Evolutionary conservation across 768 basidiomycete species (phyloP).

Genomic region (Lentinula sp.): DNA sequence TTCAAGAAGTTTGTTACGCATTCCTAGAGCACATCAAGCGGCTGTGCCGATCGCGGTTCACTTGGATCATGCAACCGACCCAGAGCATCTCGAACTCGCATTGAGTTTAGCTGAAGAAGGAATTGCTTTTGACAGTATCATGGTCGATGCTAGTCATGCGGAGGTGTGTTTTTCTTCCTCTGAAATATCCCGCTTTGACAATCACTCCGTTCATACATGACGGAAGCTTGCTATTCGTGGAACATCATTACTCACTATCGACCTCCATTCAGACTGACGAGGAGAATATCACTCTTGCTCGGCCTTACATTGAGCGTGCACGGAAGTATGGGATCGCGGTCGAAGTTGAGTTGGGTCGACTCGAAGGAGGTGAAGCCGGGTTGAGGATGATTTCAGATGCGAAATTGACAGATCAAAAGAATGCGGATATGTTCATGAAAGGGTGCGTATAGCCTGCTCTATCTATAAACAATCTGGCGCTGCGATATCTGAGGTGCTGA

Average conservation of each 20-base stretch:
- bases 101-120: slow-evolving; percentile 38
- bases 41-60: slow-evolving; percentile 44
- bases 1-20: background rate
- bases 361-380: slow-evolving; percentile 46
- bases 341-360: slow-evolving; percentile 41
- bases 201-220: too few species aligned
- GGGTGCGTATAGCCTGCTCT: slow-evolving; percentile 18
- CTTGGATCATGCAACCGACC: slow-evolving; percentile 42
- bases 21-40: slow-evolving; percentile 33
- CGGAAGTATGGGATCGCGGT: slow-evolving; percentile 32
- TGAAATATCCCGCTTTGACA: too few species aligned
- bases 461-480: background rate
- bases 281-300: slow-evolving; percentile 38
- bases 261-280: slow-evolving; percentile 32
- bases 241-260: background rate
- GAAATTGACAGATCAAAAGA: slow-evolving; percentile 38
- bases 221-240: too few species aligned
- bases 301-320: slow-evolving; percentile 39
- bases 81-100: slow-evolving; percentile 39
- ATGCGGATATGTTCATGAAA: slow-evolving; percentile 35
- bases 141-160: slow-evolving; percentile 46
- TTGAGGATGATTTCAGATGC: slow-evolving; percentile 39
- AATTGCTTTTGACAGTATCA: slow-evolving; percentile 42
- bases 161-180: slow-evolving; percentile 21
- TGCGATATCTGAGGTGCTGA: background rate